Percentiles rank a stretch among this genome's conserved stretches.
These are phyloP conservation scores for Sclerotinia nivalis DNA, from an alignment of 2,329 filamentous ascomycete species.

Conservation along the genomic window DNA sequence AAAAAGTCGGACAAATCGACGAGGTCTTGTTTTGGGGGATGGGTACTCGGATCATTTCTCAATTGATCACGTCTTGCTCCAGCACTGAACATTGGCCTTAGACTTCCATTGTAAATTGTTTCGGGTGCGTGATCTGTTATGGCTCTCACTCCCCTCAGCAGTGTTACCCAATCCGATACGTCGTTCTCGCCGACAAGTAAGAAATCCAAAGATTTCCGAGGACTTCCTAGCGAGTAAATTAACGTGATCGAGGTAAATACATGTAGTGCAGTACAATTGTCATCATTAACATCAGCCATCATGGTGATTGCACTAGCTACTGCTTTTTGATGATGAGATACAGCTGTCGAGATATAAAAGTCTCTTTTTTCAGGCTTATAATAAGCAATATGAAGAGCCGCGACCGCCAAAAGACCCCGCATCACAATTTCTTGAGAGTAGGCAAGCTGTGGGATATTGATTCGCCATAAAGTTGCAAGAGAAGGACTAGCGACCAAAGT, in stretches of 20 bases:
- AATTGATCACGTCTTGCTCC: constrained; percentile 23
- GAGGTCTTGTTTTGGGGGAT: constrained; percentile 21
- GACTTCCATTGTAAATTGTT: constrained; percentile 26
- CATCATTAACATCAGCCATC: constrained; percentile 40
- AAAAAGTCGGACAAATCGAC: constrained; percentile 30
- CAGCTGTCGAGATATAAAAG: constrained; percentile 45
- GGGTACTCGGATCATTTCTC: constrained; percentile 30
- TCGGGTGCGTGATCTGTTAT: constrained; percentile 40
- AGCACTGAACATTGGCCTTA: constrained; percentile 31
- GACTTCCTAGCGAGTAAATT: constrained; percentile 44
- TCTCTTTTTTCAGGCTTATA: constrained; percentile 44
- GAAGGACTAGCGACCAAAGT: constrained; percentile 48
- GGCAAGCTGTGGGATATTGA: constrained; percentile 49
- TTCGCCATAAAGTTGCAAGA: constrained; percentile 50
- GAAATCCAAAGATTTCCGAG: constrained; percentile 42
- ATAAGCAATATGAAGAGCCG: constrained; percentile 51
- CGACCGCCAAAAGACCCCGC: constrained; percentile 50
- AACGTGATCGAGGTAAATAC: constrained; percentile 45
- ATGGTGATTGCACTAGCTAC: constrained; percentile 40
- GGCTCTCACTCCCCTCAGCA: constrained; percentile 43
- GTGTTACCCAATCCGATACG: constrained; percentile 44
- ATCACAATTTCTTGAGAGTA: constrained; percentile 51
- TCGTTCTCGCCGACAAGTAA: constrained; percentile 42
- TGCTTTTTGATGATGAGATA: constrained; percentile 42
- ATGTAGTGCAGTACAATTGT: constrained; percentile 44